Evolutionary conservation across 2,329 filamentous ascomycete species (phyloP).

Genomic region (Monilinia fructicola): DNA sequence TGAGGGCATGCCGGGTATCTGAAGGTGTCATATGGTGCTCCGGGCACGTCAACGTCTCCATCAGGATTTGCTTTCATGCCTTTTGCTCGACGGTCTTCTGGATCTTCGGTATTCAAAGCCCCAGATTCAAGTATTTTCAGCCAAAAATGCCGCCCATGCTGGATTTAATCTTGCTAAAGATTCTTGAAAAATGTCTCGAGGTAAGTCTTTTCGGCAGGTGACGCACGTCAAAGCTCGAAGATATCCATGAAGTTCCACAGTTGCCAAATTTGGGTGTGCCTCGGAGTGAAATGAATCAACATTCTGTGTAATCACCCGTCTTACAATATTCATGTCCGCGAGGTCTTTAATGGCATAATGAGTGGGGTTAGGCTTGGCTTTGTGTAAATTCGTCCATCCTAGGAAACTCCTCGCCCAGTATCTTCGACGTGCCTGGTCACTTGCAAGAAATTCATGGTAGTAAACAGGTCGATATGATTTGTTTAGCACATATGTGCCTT

Average conservation of each 20-base stretch:
- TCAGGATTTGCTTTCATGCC: constrained; percentile 88
- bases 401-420: constrained; percentile 97
- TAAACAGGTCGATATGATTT: constrained; percentile 89
- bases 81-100: constrained; percentile 62
- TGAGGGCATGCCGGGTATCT: constrained; percentile 85
- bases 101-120: constrained; percentile 75
- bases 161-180: constrained; percentile 80
- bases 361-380: constrained; percentile 74
- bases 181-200: constrained; percentile 72
- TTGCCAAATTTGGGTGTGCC: constrained; percentile 72
- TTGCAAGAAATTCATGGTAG: constrained; percentile 81
- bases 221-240: constrained; percentile 78
- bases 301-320: constrained; percentile 86
- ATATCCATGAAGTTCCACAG: constrained; percentile 89
- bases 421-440: constrained; percentile 65
- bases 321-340: constrained; percentile 68
- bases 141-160: constrained; percentile 75
- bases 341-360: constrained; percentile 77
- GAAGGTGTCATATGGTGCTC: constrained; percentile 85
- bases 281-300: constrained; percentile 89
- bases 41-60: constrained; percentile 87
- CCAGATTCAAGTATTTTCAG: constrained; percentile 68
- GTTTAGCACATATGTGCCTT: constrained; percentile 91
- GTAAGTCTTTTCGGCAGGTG: constrained; percentile 70
- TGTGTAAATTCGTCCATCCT: constrained; percentile 81